Evolutionary conservation across 2,329 filamentous ascomycete genomes (phyloP), one percentile per base, ranked within the genome.

Genomic region (Fusarium longipes): DNA sequence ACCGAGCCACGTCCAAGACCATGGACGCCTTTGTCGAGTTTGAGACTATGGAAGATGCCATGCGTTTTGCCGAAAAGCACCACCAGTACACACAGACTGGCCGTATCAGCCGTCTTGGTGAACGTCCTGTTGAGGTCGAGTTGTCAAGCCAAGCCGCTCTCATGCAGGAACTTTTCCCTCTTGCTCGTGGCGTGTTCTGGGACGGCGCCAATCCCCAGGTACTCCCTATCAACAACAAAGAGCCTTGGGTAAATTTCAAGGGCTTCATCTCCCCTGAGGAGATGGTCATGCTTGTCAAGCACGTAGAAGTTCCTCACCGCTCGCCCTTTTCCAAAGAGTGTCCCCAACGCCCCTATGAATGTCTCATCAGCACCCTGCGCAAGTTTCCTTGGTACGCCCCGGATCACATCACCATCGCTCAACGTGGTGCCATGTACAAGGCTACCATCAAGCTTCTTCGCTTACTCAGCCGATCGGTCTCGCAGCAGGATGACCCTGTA

Each of bases 311-410:
- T 3, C 86, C 87, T 4, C 81, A 85, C 57, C 84, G 87, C n/a
- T 87, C 86, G 14, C 84, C 85, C 0, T 90, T 86, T 72, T 83
- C 86, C 10, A 83, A 81, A 57, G 82, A 87, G 25, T 89, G 87
- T 67, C 87, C 87, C 0, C 87, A 91, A 76, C 84, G 89, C 15
- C 85, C 87, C 3, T 90, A 86, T 56, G 89, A 91, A 77, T 88
- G 83, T 73, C 79, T 91, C 70, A 88, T 91, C 68, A 89, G 86
- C 73, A 89, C 85, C 1, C 73, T 88, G 35, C 83, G 82, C 61
- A 87, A 90, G 79, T 82, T 89, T 40, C 89, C 89, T 0, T 91
- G 89, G 89, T 82, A 85, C 60, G 81, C 82, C 74, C 81, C 87
- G 2, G 76, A 85, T 4, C 69, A 80, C 52, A 86, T 90, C 77